Evolutionary conservation across 106 monocot genomes (phyloP).

Genomic region (Dendrobium catenatum): DNA sequence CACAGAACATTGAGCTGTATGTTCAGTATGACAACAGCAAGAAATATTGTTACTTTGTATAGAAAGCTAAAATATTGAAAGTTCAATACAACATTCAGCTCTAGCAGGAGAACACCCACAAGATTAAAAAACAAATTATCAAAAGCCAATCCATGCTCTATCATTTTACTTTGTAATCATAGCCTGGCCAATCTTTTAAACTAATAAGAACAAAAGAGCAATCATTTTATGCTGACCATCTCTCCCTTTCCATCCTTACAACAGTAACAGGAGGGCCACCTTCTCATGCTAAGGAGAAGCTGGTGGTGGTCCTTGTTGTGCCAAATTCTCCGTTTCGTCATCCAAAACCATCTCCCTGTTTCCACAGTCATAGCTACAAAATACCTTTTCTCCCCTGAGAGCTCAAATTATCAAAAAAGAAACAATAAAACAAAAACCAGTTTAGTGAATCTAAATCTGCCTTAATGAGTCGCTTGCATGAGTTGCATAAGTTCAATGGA

Average conservation of each 20-base stretch:
- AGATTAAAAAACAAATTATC: not conserved
- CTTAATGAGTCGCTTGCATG: not conserved
- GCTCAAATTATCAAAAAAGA: slow-evolving; percentile 1
- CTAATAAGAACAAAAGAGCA: not conserved
- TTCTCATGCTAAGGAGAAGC: not conserved
- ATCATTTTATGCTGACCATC: not conserved
- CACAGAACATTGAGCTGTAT: no score
- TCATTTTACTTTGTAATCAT: not conserved
- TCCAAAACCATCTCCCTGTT: slow-evolving; percentile 5
- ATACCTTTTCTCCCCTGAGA: slow-evolving; percentile 14
- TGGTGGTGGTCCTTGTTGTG: not conserved
- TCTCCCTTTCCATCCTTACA: not conserved
- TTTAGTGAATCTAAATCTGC: not conserved
- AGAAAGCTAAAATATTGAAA: not conserved
- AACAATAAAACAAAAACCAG: not conserved
- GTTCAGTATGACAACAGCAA: no score
- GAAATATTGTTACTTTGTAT: not conserved
- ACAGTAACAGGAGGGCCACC: not conserved
- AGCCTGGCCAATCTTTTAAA: not conserved
- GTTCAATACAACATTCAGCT: not conserved
- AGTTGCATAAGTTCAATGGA: not conserved
- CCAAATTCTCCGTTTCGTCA: not conserved
- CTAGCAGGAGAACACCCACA: not conserved
- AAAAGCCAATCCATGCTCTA: not conserved
- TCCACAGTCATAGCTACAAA: slow-evolving; percentile 8